Conservation (phyloP, 306 rosid genomes). For the Hippophae tibetana region DNA sequence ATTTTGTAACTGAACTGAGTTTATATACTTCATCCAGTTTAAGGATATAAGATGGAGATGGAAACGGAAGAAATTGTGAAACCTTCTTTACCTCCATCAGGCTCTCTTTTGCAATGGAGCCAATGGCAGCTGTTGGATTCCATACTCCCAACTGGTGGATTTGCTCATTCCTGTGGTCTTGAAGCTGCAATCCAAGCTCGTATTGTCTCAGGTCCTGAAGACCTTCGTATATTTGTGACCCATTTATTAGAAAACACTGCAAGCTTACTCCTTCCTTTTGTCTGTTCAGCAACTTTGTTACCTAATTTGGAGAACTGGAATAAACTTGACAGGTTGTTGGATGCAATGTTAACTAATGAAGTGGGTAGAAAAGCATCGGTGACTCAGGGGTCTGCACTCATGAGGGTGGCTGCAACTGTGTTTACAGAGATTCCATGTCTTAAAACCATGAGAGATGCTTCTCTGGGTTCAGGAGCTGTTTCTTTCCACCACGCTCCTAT, state of each 20-base stretch:
- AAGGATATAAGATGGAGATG: slow-evolving; percentile 13
- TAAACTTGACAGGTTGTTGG: slow-evolving; percentile 48
- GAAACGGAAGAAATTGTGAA: slow-evolving; percentile 21
- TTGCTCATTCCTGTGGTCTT: slow-evolving; percentile 74
- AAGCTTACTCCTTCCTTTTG: slow-evolving; percentile 80
- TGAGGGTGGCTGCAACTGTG: slow-evolving; percentile 71
- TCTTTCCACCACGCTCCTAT: slow-evolving; percentile 75
- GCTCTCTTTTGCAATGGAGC: slow-evolving; percentile 46
- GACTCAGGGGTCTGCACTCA: slow-evolving; percentile 72
- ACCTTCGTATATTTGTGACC: slow-evolving; percentile 52
- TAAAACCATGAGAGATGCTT: slow-evolving; percentile 50
- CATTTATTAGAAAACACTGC: slow-evolving; percentile 70
- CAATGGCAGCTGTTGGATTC: slow-evolving; percentile 81
- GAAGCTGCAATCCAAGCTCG: slow-evolving; percentile 70
- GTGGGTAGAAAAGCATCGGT: slow-evolving; percentile 70
- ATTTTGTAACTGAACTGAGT: no score
- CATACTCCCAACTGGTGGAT: slow-evolving; percentile 84
- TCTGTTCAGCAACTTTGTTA: slow-evolving; percentile 41
- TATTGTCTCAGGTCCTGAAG: slow-evolving; percentile 43
- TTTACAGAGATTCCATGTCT: slow-evolving; percentile 58
- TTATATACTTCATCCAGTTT: neutral
- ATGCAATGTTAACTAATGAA: slow-evolving; percentile 68
- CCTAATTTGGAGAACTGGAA: slow-evolving; percentile 56
- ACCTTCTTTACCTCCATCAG: slow-evolving; percentile 3
- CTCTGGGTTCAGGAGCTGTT: slow-evolving; percentile 30